Percentiles rank a stretch among this genome's conserved stretches.
These are phyloP conservation scores for Suhomyces sp. DNA, from an alignment of 805 yeast species.

Conservation along the genomic window DNA sequence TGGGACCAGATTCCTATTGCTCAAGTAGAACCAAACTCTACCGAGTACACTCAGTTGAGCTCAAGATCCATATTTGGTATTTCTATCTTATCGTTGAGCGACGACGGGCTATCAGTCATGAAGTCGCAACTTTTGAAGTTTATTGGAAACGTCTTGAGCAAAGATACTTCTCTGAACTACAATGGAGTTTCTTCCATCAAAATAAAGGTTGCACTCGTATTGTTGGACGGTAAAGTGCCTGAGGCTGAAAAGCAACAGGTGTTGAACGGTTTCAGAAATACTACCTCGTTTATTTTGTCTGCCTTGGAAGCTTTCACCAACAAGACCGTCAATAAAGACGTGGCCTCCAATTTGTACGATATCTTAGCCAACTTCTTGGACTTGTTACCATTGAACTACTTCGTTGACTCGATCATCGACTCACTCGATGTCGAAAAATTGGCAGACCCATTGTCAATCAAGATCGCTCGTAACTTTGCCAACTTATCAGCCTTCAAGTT, in stretches of 20 bases:
- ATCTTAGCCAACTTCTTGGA: conserved; percentile 62
- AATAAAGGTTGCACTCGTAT: conserved; percentile 50
- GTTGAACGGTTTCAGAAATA: conserved; percentile 32
- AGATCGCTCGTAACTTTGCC: conserved; percentile 60
- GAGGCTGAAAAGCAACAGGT: conserved; percentile 27
- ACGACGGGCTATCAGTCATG: conserved; percentile 47
- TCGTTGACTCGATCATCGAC: conserved; percentile 56
- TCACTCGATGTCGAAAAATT: conserved; percentile 31
- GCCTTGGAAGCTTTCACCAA: conserved; percentile 36
- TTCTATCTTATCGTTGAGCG: conserved; percentile 49
- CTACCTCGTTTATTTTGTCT: conserved; percentile 33
- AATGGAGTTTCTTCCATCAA: conserved; percentile 34
- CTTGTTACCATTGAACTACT: conserved; percentile 71
- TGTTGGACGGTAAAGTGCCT: conserved; percentile 42
- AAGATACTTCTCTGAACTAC: conserved; percentile 22
- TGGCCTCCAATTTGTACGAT: conserved; percentile 46
- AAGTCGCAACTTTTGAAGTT: conserved; percentile 55
- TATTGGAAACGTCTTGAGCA: conserved; percentile 46
- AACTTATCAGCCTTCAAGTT: conserved; percentile 65
- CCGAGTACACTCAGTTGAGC: conserved; percentile 36
- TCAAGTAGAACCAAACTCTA: conserved; percentile 38
- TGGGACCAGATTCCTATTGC: conserved; percentile 49
- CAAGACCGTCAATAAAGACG: conserved; percentile 14
- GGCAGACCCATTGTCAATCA: conserved; percentile 41
- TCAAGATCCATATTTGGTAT: conserved; percentile 64